Conservation (phyloP, 805 yeast genomes). For the Starmerella sp. region DNA sequence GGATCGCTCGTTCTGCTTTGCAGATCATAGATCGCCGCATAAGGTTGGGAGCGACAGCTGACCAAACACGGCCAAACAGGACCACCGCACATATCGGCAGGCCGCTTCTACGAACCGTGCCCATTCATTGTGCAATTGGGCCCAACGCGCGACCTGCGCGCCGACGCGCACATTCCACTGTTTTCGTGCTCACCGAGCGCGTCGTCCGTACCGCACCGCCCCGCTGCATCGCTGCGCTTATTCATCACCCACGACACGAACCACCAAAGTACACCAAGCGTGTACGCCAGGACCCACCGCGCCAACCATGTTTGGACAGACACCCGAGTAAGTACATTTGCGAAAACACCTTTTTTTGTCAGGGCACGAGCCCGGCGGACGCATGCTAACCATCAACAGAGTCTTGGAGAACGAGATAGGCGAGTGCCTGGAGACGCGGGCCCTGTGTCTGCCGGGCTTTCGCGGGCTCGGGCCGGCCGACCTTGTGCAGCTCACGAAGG, state of each 20-base stretch:
- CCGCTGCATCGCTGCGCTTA: not conserved
- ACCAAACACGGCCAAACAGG: too few species aligned
- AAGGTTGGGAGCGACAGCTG: too few species aligned
- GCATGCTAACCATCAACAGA: not conserved
- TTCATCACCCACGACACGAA: not conserved
- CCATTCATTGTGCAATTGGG: too few species aligned
- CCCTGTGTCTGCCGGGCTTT: constrained; percentile 34
- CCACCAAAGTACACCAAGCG: not conserved
- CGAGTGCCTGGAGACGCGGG: constrained; percentile 43
- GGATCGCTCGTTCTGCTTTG: too few species aligned
- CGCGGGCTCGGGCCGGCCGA: constrained; percentile 68
- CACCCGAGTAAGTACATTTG: constrained; percentile 15
- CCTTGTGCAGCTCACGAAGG: constrained; percentile 41
- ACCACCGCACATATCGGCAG: too few species aligned
- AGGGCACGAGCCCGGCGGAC: not conserved
- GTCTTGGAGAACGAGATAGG: constrained; percentile 38
- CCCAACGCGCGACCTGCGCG: too few species aligned
- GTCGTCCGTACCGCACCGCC: too few species aligned
- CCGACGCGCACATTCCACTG: too few species aligned
- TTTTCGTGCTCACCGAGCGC: too few species aligned
- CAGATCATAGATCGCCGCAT: too few species aligned
- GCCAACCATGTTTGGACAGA: constrained; percentile 17
- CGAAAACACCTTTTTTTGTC: not conserved
- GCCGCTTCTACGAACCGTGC: too few species aligned
- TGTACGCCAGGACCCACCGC: not conserved